Evolutionary conservation across 177 flowering plant species (phyloP).

Genomic region (Vitis hybrid): DNA sequence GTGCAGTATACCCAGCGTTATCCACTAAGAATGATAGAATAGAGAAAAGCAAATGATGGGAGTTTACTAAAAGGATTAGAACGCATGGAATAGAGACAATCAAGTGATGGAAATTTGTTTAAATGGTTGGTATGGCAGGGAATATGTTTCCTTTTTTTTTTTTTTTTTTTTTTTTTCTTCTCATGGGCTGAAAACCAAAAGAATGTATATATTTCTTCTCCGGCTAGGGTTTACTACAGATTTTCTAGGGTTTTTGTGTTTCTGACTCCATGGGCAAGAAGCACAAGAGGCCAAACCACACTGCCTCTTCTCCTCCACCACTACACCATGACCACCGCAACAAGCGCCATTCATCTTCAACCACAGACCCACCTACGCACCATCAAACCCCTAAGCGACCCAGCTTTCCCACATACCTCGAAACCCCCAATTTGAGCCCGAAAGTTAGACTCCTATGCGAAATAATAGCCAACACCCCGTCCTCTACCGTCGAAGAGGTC

Average conservation of each 20-base stretch:
- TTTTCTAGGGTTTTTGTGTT: neutral
- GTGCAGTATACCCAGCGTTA: too few relatives aligned
- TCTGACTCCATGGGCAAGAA: conserved; percentile 10
- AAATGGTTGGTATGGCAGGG: too few relatives aligned
- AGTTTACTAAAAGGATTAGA: too few relatives aligned
- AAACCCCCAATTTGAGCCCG: conserved; percentile 40
- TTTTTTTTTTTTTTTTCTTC: too few relatives aligned
- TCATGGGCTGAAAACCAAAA: too few relatives aligned
- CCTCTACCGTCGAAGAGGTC: conserved; percentile 36
- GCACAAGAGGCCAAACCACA: neutral
- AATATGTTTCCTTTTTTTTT: too few relatives aligned
- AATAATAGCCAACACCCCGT: conserved; percentile 48
- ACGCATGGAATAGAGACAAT: too few relatives aligned
- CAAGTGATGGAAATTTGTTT: too few relatives aligned
- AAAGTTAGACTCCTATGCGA: conserved; percentile 57
- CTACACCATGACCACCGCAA: conserved; percentile 10
- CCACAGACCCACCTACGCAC: neutral
- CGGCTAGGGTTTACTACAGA: neutral
- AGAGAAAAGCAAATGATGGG: too few relatives aligned
- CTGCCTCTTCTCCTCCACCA: neutral
- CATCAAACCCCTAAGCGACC: conserved; percentile 26
- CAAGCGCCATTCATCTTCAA: neutral
- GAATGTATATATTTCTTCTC: too few relatives aligned
- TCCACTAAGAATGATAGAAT: too few relatives aligned
- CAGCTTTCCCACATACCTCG: conserved; percentile 44